phyloP scores from a whole-genome alignment of 495 filamentous ascomycete genomes.

The Baudoinia panamericana region DNA sequence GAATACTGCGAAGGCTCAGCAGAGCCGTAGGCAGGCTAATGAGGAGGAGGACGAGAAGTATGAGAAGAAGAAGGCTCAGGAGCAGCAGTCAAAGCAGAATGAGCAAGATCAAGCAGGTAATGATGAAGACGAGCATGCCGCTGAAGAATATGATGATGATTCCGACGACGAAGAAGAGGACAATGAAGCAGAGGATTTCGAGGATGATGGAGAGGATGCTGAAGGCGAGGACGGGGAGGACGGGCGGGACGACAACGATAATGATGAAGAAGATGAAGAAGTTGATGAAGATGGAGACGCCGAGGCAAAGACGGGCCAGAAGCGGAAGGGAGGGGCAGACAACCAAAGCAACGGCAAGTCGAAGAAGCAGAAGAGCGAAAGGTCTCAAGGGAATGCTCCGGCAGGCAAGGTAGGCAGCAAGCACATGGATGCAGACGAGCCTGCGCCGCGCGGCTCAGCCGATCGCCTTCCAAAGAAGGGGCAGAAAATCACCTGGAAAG shows the following conservation, averaged over 20 bases:
- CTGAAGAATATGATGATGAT: conserved; percentile 13
- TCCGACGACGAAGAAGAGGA: conserved; percentile 12
- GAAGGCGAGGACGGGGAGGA: conserved; percentile 14
- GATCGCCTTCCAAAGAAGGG: conserved; percentile 26
- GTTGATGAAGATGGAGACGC: conserved; percentile 19
- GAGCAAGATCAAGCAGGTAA: not conserved
- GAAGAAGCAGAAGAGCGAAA: conserved; percentile 26
- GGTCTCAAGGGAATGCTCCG: conserved; percentile 7
- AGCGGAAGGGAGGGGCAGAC: conserved; percentile 15
- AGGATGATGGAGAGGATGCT: conserved; percentile 18
- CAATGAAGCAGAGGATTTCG: conserved; percentile 10
- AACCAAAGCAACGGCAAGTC: conserved; percentile 2
- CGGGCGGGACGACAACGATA: conserved; percentile 14
- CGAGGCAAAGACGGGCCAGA: conserved; percentile 23
- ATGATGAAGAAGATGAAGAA: conserved; percentile 20
- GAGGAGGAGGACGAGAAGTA: conserved; percentile 22
- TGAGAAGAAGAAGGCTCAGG: conserved; percentile 16
- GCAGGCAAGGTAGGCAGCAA: conserved; percentile 19
- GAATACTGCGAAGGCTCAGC: conserved; percentile 33
- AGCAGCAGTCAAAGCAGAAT: conserved; percentile 3
- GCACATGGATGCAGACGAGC: conserved; percentile 18
- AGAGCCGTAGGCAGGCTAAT: conserved; percentile 27
- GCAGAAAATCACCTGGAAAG: conserved; percentile 26
- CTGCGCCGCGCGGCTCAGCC: conserved; percentile 23
- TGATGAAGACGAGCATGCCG: conserved; percentile 7